Evolutionary conservation across 2,329 filamentous ascomycete genomes (phyloP).

Genomic region (Akanthomyces lecanii): DNA sequence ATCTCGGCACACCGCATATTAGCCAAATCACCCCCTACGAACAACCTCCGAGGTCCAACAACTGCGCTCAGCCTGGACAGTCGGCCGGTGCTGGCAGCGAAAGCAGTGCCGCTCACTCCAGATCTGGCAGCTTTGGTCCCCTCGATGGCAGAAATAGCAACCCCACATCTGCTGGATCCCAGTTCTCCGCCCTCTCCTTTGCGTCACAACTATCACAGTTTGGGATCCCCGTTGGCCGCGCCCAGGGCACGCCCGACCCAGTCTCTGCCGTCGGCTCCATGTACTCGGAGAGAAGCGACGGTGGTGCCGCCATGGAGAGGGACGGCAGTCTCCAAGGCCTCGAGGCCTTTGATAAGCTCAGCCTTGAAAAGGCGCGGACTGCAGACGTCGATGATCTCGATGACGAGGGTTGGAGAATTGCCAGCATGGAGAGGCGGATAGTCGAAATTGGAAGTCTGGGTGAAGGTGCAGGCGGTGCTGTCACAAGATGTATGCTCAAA

Average conservation of each 20-base stretch:
- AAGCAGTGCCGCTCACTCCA: constrained; percentile 71
- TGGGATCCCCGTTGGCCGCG: constrained; percentile 61
- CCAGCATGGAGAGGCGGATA: constrained; percentile 83
- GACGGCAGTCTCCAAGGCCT: constrained; percentile 76
- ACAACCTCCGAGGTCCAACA: constrained; percentile 50
- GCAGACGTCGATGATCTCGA: constrained; percentile 92
- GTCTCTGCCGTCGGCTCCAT: constrained; percentile 83
- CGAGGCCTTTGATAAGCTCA: constrained; percentile 74
- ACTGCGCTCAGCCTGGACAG: constrained; percentile 51
- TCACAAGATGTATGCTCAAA: constrained; percentile 84
- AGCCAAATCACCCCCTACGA: constrained; percentile 69
- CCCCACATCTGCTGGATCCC: constrained; percentile 81
- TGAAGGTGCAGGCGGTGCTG: constrained; percentile 92
- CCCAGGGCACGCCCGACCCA: constrained; percentile 72
- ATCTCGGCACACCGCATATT: constrained; percentile 75
- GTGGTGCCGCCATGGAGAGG: constrained; percentile 72
- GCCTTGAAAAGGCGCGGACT: constrained; percentile 74
- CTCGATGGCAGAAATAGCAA: constrained; percentile 73
- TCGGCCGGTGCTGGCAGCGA: constrained; percentile 77
- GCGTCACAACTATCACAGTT: constrained; percentile 65
- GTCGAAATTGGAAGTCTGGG: constrained; percentile 84
- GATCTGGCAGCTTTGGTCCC: constrained; percentile 78
- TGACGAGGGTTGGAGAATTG: constrained; percentile 91
- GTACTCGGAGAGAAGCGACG: constrained; percentile 76
- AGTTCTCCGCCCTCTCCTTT: constrained; percentile 79